Conservation (phyloP, 202 grass and related monocot species). For the Cymbopogon flexuosus region DNA sequence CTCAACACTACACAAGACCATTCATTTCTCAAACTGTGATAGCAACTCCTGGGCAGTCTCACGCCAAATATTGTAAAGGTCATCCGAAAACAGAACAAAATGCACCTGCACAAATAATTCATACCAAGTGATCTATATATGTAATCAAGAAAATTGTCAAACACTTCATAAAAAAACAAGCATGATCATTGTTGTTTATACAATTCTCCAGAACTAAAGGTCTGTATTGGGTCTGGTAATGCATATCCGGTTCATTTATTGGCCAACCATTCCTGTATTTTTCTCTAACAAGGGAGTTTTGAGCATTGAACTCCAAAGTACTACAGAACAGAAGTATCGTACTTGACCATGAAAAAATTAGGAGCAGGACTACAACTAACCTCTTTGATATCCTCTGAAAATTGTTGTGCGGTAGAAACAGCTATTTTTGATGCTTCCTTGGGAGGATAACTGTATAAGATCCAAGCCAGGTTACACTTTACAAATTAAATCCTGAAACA, state of each 20-base stretch:
- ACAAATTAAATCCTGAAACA: conserved; percentile 3
- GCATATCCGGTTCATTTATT: not conserved
- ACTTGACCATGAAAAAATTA: not conserved
- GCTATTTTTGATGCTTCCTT: conserved; percentile 84
- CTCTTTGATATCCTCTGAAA: conserved; percentile 77
- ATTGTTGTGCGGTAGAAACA: conserved; percentile 61
- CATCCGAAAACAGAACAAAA: conserved; percentile 84
- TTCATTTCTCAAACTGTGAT: conserved; percentile 28
- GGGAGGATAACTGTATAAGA: conserved; percentile 54
- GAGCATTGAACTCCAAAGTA: not conserved
- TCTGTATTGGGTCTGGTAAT: not conserved
- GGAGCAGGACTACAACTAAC: conserved; percentile 11
- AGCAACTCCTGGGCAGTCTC: conserved; percentile 63
- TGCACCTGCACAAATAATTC: conserved; percentile 58
- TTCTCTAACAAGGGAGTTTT: not conserved
- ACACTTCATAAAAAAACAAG: not conserved
- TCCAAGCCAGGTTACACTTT: conserved; percentile 26
- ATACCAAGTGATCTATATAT: conserved; percentile 1
- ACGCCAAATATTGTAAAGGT: conserved; percentile 58
- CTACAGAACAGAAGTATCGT: not conserved
- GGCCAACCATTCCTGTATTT: not conserved
- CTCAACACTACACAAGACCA: not conserved
- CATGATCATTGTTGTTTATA: not conserved
- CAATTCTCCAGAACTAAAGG: not conserved
- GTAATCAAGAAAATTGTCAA: not conserved